phyloP scores from a whole-genome alignment of 1,284 basidiomycete species.

The Fereydounia khargensis region DNA sequence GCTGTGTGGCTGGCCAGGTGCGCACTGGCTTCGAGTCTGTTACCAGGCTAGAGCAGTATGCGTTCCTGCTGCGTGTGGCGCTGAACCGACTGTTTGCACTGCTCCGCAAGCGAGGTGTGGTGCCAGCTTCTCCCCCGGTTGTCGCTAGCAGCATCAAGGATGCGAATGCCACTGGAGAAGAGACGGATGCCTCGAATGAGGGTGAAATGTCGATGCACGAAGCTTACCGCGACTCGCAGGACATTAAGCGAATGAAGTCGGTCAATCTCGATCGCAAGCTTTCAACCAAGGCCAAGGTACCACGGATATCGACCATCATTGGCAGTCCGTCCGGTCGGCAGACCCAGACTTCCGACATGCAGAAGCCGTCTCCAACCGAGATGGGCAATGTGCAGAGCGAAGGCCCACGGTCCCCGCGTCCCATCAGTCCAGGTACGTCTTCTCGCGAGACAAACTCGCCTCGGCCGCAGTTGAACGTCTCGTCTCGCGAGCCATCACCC shows the following conservation, averaged over 20 bases:
- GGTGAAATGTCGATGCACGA: constrained; percentile 52
- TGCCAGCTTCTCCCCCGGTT: constrained; percentile 68
- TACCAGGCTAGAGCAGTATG: constrained; percentile 93
- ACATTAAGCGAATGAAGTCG: constrained; percentile 88
- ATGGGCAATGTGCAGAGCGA: constrained; percentile 12
- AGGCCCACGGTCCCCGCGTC: constrained; percentile 18
- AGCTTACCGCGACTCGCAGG: constrained; percentile 76
- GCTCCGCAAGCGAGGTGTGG: constrained; percentile 85
- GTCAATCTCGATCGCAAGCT: constrained; percentile 85
- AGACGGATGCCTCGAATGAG: constrained; percentile 3
- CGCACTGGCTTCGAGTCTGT: constrained; percentile 78
- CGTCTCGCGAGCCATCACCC: constrained; percentile 22
- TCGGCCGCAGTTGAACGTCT: constrained; percentile 12
- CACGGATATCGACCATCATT: constrained; percentile 90
- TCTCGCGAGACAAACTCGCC: constrained; percentile 18
- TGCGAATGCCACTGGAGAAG: background rate
- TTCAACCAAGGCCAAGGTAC: constrained; percentile 83
- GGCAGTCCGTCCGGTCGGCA: constrained; percentile 77
- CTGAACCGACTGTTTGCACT: constrained; percentile 85
- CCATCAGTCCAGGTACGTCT: constrained; percentile 15
- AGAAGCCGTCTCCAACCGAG: constrained; percentile 29
- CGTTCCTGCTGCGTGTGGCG: constrained; percentile 93
- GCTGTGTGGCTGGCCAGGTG: constrained; percentile 63
- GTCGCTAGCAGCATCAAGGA: constrained; percentile 7
- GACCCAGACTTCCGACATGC: constrained; percentile 33